Evolutionary conservation across 2,329 filamentous ascomycete species (phyloP).

Genomic region (Hymenoscyphus albidus): DNA sequence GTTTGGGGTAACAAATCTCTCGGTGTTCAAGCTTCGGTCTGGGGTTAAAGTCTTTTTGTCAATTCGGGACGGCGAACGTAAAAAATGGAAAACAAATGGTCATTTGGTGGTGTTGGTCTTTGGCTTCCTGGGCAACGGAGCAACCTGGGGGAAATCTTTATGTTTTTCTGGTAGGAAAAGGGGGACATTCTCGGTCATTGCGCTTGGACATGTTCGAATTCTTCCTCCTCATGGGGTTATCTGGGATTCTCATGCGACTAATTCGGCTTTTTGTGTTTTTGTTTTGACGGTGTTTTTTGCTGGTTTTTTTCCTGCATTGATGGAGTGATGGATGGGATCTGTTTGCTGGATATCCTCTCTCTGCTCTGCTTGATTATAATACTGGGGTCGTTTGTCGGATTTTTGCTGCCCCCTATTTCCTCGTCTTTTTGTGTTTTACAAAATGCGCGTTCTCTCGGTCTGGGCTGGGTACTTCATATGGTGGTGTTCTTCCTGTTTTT

Average conservation of each 20-base stretch:
- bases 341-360: conserved; percentile 17
- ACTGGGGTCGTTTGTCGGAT: too few species aligned
- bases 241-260: background rate
- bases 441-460: background rate
- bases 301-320: conserved; percentile 12
- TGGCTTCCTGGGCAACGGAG: conserved; percentile 11
- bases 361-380: conserved; percentile 9
- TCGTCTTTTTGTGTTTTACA: background rate
- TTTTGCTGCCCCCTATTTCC: background rate
- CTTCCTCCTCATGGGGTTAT: background rate
- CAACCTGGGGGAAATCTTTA: conserved; percentile 8
- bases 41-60: conserved; percentile 60
- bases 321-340: conserved; percentile 15
- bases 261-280: background rate
- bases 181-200: background rate
- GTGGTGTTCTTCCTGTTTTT: conserved; percentile 2
- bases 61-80: conserved; percentile 10
- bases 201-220: background rate
- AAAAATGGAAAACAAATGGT: conserved; percentile 8
- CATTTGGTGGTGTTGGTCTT: conserved; percentile 9
- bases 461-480: background rate
- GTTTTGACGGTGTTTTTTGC: background rate
- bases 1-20: conserved; percentile 85
- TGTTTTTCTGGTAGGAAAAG: background rate
- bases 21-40: conserved; percentile 87